Base-by-base conservation (phyloP, 495 filamentous ascomycete species). In the Hyphodiscus hymeniophilus region DNA sequence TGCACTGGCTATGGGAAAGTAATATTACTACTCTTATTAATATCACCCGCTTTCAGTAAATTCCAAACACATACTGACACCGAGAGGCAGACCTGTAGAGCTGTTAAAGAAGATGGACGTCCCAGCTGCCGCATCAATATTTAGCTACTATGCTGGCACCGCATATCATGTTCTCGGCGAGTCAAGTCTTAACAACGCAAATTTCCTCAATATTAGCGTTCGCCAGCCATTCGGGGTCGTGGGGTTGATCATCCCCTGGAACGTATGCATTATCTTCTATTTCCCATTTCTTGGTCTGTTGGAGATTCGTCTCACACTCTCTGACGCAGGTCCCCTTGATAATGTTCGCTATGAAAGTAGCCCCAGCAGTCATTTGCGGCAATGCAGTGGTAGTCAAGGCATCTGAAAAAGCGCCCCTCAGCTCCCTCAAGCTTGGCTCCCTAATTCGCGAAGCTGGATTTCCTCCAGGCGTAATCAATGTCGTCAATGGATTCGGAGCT, bases 381-480 rank as follows among this genome's bases (percentile, higher is more conserved):
- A 55, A 64, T 15, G 70, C 69, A 55, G 54, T 64, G 24, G 63
- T 78, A 51, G 52, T 75, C 46, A 75, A 77, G 59, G 61, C 67
- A 20, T 68, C 55, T 60, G 66, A 71, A 0, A 72, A 68, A 52
- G 74, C 77, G 0, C 77, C 77, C 0, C 79, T 81, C 61, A 71
- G 65, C 39, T 67, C 45, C 20, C 58, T 81, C 22, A 80, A 80
- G 56, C 45, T 77, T 6, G 75, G 60, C 8, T 75, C 80, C 54
- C 59, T 82, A 8, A 73, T 66, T 6, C 62, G 67, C 17, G 57
- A 63, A 13, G 63, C 76, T 59, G 88, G 89, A 48, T 76, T 81
- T 61, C 77, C 79, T 4, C 72, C 75, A 0, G 78, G 78, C 23
- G 67, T 81, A 4, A 42, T 83, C 0, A 74, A 81, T 52, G 73